Conservation (phyloP, 176 grass and related monocot genomes). For the Zoysia japonica region DNA sequence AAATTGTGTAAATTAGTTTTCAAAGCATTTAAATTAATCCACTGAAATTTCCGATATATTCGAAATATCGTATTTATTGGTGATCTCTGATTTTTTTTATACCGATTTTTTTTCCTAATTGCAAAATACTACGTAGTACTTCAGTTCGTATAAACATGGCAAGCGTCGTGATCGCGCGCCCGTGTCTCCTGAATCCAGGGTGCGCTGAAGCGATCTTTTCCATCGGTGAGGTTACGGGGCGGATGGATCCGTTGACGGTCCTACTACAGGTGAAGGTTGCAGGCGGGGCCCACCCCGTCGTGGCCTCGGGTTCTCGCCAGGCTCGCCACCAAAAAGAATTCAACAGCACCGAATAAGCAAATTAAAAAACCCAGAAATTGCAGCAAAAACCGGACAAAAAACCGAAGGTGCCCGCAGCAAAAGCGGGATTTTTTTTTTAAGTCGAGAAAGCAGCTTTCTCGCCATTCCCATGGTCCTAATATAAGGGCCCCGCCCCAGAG, state of each 20-base stretch:
- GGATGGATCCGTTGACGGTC: neutral
- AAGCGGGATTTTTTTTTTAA: constrained; percentile 29
- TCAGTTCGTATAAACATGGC: no score
- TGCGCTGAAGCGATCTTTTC: no score
- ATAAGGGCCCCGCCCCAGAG: neutral
- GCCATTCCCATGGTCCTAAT: constrained; percentile 30
- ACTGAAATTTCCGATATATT: no score
- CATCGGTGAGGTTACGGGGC: no score
- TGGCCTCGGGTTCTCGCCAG: constrained; percentile 23
- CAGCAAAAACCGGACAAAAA: neutral
- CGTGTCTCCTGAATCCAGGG: neutral
- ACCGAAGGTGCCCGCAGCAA: neutral
- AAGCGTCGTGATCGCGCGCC: no score
- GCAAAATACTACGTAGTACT: neutral
- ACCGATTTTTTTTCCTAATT: no score
- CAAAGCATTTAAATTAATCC: no score
- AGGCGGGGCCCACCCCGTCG: neutral
- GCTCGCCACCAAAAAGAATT: constrained; percentile 11
- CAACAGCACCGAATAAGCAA: neutral
- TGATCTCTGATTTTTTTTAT: no score
- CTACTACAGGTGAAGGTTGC: no score
- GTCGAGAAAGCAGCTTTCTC: constrained; percentile 41
- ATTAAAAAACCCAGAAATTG: no score
- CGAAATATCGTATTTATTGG: no score
- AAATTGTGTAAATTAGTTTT: no score